A percentile compares a stretch with the other conserved stretches of the same genome.
phyloP scores from a whole-genome alignment of 2,329 filamentous ascomycete genomes.

The Didymella sp. region DNA sequence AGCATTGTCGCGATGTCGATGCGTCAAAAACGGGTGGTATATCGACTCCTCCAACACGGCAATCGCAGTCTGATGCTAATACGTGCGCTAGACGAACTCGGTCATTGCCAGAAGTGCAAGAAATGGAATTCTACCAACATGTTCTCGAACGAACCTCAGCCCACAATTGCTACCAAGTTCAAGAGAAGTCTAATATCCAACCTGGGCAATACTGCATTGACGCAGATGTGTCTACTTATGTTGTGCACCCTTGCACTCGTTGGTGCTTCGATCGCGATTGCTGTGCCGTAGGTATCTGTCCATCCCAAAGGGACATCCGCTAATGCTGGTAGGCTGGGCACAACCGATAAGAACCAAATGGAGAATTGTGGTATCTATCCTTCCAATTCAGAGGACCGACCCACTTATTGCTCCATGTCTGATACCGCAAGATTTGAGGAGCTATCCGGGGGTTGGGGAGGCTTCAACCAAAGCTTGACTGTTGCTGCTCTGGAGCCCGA shows the following conservation, averaged over 20 bases:
- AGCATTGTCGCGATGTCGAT: constrained; percentile 36
- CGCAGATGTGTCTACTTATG: constrained; percentile 38
- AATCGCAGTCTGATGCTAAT: not conserved
- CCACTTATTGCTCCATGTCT: constrained; percentile 3
- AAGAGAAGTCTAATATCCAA: constrained; percentile 42
- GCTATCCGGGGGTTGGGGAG: constrained; percentile 34
- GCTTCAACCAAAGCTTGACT: constrained; percentile 33
- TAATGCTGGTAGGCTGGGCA: constrained; percentile 1
- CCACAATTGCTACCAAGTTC: constrained; percentile 41
- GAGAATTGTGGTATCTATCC: constrained; percentile 12
- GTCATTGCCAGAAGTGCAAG: constrained; percentile 44
- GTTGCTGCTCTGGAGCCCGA: constrained; percentile 27
- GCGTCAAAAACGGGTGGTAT: constrained; percentile 32
- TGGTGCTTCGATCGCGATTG: constrained; percentile 28
- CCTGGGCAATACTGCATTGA: constrained; percentile 41
- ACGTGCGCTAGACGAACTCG: constrained; percentile 34
- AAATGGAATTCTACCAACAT: constrained; percentile 36
- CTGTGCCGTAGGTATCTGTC: constrained; percentile 6
- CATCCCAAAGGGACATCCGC: not conserved
- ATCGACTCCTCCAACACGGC: not conserved
- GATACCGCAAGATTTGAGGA: constrained; percentile 13
- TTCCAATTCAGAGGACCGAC: not conserved
- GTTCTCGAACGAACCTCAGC: constrained; percentile 31
- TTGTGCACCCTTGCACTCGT: constrained; percentile 33
- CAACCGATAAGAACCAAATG: constrained; percentile 9